phyloP scores from a whole-genome alignment of 139 green algal species.

The Diplosphaera chodatii region DNA sequence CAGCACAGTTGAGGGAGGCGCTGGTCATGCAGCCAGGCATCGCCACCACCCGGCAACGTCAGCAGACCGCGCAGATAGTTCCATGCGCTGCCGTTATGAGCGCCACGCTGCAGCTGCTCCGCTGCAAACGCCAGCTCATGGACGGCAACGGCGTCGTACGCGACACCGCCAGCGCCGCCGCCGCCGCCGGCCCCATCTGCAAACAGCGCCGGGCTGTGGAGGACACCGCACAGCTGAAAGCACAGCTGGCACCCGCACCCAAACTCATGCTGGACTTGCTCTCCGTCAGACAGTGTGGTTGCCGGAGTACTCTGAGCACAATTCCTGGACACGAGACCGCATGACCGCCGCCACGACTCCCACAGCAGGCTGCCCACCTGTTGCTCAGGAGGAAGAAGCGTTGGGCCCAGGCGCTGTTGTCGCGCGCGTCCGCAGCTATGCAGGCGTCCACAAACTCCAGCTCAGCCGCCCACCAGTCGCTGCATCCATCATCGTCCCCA shows the following conservation, averaged over 20 bases:
- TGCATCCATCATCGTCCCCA: no score
- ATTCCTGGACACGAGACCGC: no score
- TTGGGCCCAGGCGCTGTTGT: constrained; percentile 89
- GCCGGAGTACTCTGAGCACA: no score
- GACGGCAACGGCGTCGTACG: background rate
- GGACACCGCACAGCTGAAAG: no score
- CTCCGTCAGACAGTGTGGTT: no score
- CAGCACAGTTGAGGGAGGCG: background rate
- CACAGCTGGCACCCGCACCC: no score
- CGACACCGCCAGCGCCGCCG: background rate
- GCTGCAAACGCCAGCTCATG: constrained; percentile 42
- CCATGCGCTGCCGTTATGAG: constrained; percentile 66
- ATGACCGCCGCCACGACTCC: no score
- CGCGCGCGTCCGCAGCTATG: constrained; percentile 63
- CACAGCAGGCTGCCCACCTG: no score
- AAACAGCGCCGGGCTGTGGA: no score
- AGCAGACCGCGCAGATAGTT: constrained; percentile 54
- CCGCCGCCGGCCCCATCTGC: no score
- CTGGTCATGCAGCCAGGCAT: background rate
- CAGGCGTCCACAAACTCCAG: constrained; percentile 38
- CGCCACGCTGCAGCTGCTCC: constrained; percentile 24
- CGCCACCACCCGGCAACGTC: background rate
- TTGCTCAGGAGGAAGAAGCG: constrained; percentile 43
- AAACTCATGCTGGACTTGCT: no score
- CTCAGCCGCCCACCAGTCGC: constrained; percentile 53